These are phyloP conservation scores for Xylaria sp. DNA, from an alignment of 2,329 filamentous ascomycete species.

Conservation along the genomic window DNA sequence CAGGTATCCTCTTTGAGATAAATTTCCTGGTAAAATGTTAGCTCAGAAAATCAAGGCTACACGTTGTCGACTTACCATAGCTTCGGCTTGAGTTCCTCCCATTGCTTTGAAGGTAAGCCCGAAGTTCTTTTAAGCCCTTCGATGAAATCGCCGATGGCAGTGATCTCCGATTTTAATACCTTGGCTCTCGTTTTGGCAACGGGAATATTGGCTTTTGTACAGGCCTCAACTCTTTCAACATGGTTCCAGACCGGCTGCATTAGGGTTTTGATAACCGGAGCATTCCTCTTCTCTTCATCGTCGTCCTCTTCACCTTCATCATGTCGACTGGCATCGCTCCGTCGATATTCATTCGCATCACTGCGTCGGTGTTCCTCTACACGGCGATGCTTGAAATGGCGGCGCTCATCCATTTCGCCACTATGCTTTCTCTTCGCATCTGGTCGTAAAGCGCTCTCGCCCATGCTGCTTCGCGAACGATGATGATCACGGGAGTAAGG, in stretches of 20 bases:
- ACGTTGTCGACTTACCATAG: conserved; percentile 47
- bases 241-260: conserved; percentile 52
- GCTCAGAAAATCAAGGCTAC: conserved; percentile 24
- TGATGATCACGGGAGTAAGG: conserved; percentile 60
- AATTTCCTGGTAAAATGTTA: conserved; percentile 48
- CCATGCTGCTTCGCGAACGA: conserved; percentile 62
- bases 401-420: conserved; percentile 62
- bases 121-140: conserved; percentile 50
- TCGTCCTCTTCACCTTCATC: conserved; percentile 54
- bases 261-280: conserved; percentile 48
- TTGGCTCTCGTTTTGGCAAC: conserved; percentile 50
- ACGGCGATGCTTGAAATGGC: conserved; percentile 61
- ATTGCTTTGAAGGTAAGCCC: conserved; percentile 45
- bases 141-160: conserved; percentile 52
- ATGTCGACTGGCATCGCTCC: conserved; percentile 51
- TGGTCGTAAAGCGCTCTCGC: conserved; percentile 63
- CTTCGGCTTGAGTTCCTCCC: conserved; percentile 52
- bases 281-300: conserved; percentile 53
- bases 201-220: conserved; percentile 51
- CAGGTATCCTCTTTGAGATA: conserved; percentile 52
- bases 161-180: conserved; percentile 50
- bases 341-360: conserved; percentile 50
- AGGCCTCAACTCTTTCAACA: conserved; percentile 49
- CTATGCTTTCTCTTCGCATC: conserved; percentile 72
- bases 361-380: conserved; percentile 57